Conservation (phyloP, 441 rosid genomes). For the Francoa sonchifolia region DNA sequence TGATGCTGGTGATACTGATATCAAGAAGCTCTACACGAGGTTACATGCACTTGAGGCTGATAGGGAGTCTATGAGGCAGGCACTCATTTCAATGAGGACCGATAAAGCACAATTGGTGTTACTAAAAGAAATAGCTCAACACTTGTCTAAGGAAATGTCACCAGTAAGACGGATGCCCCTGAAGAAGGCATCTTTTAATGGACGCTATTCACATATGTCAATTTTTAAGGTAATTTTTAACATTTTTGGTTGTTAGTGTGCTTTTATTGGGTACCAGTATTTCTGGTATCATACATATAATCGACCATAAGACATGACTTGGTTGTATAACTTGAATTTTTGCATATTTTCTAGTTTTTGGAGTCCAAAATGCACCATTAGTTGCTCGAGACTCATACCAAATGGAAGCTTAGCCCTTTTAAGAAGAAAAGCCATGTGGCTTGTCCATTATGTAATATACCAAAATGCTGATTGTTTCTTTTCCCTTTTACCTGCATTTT, state of each 20-base stretch:
- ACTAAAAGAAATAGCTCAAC: slow-evolving; percentile 92
- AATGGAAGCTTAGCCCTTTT: too few species aligned
- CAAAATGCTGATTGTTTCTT: too few species aligned
- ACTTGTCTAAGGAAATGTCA: slow-evolving; percentile 57
- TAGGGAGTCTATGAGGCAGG: slow-evolving; percentile 96
- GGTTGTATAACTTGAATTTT: too few species aligned
- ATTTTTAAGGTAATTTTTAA: slow-evolving; percentile 49
- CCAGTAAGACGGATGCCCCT: slow-evolving; percentile 43
- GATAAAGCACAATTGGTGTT: slow-evolving; percentile 83
- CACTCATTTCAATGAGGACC: slow-evolving; percentile 84
- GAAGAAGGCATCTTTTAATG: slow-evolving; percentile 34
- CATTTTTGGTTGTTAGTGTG: background rate
- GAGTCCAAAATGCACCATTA: too few species aligned
- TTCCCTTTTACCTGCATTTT: too few species aligned
- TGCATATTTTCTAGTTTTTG: too few species aligned
- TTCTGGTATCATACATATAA: background rate
- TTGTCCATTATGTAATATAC: too few species aligned
- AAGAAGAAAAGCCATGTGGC: too few species aligned
- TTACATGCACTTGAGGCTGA: slow-evolving; percentile 97
- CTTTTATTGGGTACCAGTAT: background rate
- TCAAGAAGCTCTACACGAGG: slow-evolving; percentile 77
- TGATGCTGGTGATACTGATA: slow-evolving; percentile 54
- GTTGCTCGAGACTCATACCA: too few species aligned
- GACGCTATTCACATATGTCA: slow-evolving; percentile 43
- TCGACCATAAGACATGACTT: too few species aligned